Percentiles rank a stretch among this genome's conserved stretches.
Conservation (phyloP, 2,329 filamentous ascomycete genomes). For the Colletotrichum aenigma region DNA sequence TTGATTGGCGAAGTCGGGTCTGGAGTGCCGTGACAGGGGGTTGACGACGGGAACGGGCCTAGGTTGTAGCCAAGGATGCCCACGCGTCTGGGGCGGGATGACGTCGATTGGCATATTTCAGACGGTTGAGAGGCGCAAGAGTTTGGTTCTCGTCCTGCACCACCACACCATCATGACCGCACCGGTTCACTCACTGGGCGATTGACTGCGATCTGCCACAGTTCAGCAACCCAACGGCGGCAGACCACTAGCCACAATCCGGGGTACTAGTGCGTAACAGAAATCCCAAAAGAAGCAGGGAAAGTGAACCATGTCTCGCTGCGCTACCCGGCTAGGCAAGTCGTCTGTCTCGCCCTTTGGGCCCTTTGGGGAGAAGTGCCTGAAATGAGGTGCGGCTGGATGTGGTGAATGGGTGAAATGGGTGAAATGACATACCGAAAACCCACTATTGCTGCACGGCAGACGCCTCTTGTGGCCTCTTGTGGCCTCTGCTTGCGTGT, state of each 20-base stretch:
- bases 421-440: background rate
- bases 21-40: slow-evolving; percentile 6
- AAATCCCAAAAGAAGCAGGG: background rate
- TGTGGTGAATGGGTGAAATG: background rate
- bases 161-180: slow-evolving; percentile 3
- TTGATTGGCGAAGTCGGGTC: slow-evolving; percentile 18
- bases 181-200: too few species aligned
- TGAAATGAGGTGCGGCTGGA: background rate
- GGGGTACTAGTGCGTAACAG: slow-evolving; percentile 9
- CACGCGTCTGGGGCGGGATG: slow-evolving; percentile 16
- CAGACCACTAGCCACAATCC: slow-evolving; percentile 14
- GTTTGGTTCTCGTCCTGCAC: background rate
- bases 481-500: background rate
- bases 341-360: background rate
- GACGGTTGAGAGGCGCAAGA: background rate
- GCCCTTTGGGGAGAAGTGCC: background rate
- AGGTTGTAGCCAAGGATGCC: background rate
- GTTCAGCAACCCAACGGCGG: background rate
- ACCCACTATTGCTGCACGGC: background rate
- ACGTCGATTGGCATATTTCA: slow-evolving; percentile 1
- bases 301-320: background rate
- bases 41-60: background rate
- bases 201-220: too few species aligned
- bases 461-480: background rate
- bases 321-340: background rate